Conservation (phyloP, 176 grass and related monocot genomes). For the Bonia amplexicaulis region DNA sequence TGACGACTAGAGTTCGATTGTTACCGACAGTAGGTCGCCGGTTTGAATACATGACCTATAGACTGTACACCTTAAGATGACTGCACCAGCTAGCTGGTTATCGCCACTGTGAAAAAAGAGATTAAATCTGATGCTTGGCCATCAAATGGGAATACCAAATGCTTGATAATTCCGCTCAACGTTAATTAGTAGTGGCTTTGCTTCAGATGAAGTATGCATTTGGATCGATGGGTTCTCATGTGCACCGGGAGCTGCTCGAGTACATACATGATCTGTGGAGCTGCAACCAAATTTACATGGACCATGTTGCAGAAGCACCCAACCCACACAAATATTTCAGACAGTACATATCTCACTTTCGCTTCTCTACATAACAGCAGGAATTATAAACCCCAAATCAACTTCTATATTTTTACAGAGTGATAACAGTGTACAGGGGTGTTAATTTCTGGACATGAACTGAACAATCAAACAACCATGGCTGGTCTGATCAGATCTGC, state of each 20-base stretch:
- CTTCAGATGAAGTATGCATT: no score
- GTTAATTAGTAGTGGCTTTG: not conserved
- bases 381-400: not conserved
- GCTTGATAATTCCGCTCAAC: not conserved
- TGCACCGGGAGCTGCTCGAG: not conserved
- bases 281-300: not conserved
- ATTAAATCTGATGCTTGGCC: not conserved
- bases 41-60: no score
- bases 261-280: not conserved
- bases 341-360: not conserved
- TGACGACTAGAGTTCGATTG: no score
- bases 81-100: no score
- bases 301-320: not conserved
- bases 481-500: not conserved
- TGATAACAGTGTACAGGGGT: not conserved
- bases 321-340: not conserved
- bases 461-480: not conserved
- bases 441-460: not conserved
- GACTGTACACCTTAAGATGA: no score
- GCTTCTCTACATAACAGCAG: not conserved
- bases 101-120: no score
- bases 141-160: not conserved
- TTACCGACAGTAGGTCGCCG: no score
- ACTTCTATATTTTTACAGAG: not conserved
- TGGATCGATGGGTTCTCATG: no score